phyloP scores from a whole-genome alignment of 352 stramenopile species.

The Phytophthora tubulina region DNA sequence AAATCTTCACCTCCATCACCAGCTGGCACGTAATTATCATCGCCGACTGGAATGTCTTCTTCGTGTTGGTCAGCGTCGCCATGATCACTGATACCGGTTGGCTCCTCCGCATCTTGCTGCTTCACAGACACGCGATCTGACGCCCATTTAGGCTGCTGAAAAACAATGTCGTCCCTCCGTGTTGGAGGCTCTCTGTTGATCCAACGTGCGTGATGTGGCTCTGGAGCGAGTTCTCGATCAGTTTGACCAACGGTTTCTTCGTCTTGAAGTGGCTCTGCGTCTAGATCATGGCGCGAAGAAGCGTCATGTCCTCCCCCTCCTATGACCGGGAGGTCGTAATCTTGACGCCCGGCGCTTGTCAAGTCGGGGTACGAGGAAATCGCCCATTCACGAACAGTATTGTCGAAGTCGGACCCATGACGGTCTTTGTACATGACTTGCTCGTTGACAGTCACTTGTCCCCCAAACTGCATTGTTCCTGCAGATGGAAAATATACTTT shows the following conservation, averaged over 20 bases:
- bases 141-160: too few relatives aligned
- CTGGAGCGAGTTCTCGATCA: background rate
- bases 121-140: too few relatives aligned
- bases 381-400: background rate
- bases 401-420: background rate
- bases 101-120: too few relatives aligned
- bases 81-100: too few relatives aligned
- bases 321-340: slow-evolving; percentile 20
- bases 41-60: too few relatives aligned
- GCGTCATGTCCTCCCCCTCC: background rate
- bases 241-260: background rate
- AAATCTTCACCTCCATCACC: too few relatives aligned
- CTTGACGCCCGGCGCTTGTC: background rate
- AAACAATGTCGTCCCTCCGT: too few relatives aligned
- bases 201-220: background rate
- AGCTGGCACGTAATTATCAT: too few relatives aligned
- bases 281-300: background rate
- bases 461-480: background rate
- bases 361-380: background rate
- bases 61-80: too few relatives aligned
- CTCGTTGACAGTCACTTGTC: slow-evolving; percentile 13
- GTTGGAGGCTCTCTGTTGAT: background rate
- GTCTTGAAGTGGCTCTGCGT: background rate
- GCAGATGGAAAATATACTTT: background rate
- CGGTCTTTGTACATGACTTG: slow-evolving; percentile 8